Evolutionary conservation across 768 basidiomycete species (phyloP), one percentile per base, ranked within the genome.

Genomic region (Mycena rosella): DNA sequence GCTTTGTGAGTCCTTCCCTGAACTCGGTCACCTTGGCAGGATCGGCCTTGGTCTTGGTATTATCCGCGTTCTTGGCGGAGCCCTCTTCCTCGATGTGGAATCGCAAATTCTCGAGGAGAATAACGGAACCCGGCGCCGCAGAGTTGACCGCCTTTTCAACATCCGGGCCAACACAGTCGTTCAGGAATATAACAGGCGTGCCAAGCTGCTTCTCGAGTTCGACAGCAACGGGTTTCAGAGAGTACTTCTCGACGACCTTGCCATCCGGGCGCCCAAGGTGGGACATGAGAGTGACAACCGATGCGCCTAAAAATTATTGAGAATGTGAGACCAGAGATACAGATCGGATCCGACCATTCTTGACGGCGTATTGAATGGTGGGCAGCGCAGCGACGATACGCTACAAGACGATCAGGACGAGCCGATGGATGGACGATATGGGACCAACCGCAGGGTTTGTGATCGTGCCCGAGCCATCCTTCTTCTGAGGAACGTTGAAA

Each of bases 21-120:
- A 99, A 99, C 74, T 89, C 83, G 61, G 90, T 80, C 67, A 98
- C 94, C 67, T 88, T 86, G 56, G 88, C 87, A 24, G 92, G 84
- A 78, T 96, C 93, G 47, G 98, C 97, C 83, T 98, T 99, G 73
- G 87, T 92, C 86, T 99, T 99, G 75, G 91, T 89, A 53, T 96
- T 96, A 58, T 97, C 95, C 79, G 93, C 91, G 80, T 96, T 96
- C 83, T 97, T 97, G 74, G 87, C 87, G 51, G 92, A 94, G 24
- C 97, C 97, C 81, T 99, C 97, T 82, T 99, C 97, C 76, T 97
- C 97, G 72, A 95, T 96, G 81, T 99, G 95, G 89, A 98, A 99
- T 67, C 97, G 93, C 58, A 99, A 85, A 83, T 99, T 99, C 84
- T 99, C 97, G 76, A 99, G 89, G 64, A 99, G 87, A 81, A 99